Evolutionary conservation across 148 eudicot genomes (phyloP), one percentile per base, ranked within the genome.

Genomic region (Salicornia ramosissima): DNA sequence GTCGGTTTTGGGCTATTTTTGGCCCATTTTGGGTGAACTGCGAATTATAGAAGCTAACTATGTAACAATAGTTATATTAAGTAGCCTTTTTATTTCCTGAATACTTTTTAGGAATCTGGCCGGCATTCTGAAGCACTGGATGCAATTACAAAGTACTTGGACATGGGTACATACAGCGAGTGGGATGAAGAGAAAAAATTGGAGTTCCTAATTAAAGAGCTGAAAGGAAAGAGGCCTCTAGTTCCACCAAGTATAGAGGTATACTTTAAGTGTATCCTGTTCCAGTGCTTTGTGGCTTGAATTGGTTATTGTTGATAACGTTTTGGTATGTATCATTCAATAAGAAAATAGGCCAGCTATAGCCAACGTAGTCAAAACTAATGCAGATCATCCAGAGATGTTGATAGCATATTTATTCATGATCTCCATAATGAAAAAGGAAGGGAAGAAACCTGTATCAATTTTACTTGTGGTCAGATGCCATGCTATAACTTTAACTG

Each of bases 181-280:
- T 92, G 97, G 97, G 83, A 82, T 70, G 97, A 92, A 82, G 90
- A 78, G 8, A 90, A 81, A 78, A 90, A 77, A 79, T 77, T 92
- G 18, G 96, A 90, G 24, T 92, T 92, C 70, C 86, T 92, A 46
- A 78, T 87, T 0, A 92, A 70, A 74, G 97, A 92, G 81, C 79
- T 92, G 45, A 92, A 90, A 79, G 93, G 96, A 70, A 90, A 92
- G 82, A 83, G 97, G 79, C 97, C 97, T 68, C 74, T 90, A 60
- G 83, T 92, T 65, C 93, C 96, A 68, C 71, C 78, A 69, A 76
- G 79, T 62, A 92, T 86, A 40, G 78, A 89, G 87, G 97, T 92
- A n/a, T n/a, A 67, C 40, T 52, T 25, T 71, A 6, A 71, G 61
- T 22, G 15, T 36, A 47, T 21, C 19, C 25, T 31, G 13, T 31